These are phyloP conservation scores for Striga hermonthica DNA, from an alignment of 305 asterid species.

Conservation along the genomic window DNA sequence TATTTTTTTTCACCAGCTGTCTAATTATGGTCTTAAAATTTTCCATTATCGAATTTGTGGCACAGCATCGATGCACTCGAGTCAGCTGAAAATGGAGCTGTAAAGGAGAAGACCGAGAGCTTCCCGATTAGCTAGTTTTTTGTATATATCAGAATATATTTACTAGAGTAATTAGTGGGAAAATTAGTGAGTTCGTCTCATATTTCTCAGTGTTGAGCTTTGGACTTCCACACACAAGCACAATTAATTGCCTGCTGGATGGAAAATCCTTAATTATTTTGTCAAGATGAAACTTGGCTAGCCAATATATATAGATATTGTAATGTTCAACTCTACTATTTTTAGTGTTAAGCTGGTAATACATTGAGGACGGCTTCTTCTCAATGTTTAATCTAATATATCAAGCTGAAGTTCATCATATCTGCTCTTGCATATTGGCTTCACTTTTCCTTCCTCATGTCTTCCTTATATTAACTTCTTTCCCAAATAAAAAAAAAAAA, in stretches of 20 bases:
- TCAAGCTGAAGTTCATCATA: too few relatives aligned
- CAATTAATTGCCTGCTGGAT: constrained; percentile 30
- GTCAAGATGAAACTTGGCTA: constrained; percentile 25
- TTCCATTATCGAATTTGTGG: too few relatives aligned
- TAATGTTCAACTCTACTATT: constrained; percentile 27
- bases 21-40: neutral
- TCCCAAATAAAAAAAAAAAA: neutral
- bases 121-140: constrained; percentile 31
- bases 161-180: constrained; percentile 26
- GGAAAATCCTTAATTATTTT: constrained; percentile 32
- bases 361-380: constrained; percentile 3
- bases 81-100: constrained; percentile 76
- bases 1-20: neutral
- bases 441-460: too few relatives aligned
- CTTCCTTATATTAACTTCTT: neutral
- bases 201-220: constrained; percentile 23
- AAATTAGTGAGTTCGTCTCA: constrained; percentile 22
- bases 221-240: constrained; percentile 31
- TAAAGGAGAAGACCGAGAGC: constrained; percentile 43
- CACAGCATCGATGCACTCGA: constrained; percentile 71
- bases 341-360: constrained; percentile 18
- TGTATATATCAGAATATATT: constrained; percentile 35
- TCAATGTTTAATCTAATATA: constrained; percentile 6
- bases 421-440: too few relatives aligned
- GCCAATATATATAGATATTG: constrained; percentile 28